Base-by-base conservation (phyloP, 1,284 basidiomycete species). In the Lentinus polychrous region DNA sequence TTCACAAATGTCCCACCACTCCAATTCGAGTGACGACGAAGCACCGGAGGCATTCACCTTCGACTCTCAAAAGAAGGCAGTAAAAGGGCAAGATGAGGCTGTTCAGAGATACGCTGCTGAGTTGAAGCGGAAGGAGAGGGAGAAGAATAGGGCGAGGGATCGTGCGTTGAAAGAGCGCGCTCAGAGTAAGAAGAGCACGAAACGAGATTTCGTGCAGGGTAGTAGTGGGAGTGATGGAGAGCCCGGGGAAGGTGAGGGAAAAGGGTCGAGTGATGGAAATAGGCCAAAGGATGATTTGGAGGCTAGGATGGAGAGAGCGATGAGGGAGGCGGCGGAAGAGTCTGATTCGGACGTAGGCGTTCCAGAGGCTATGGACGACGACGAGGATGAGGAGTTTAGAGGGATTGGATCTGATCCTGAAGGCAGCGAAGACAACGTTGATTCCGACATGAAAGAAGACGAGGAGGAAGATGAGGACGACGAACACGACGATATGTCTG, bases 41-140 rank as follows among this genome's bases (percentile, higher is more conserved):
- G 55, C 58, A 1, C 66, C 66, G 11, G 65, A 67, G 50, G 53
- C 60, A 0, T 50, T 68, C 48, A 57, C 66, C 10, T 66, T 68
- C 48, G 53, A 57, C 18, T 43, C 54, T 7, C 60, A 61, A 11
- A 65, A 62, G 48, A 57, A 56, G 34, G 43, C 54, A 14, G 65
- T 61, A 17, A 57, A 61, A 37, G 57, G 55, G 11, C 56, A 55
- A 17, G 52, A 60, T 24, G 48, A 51, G 17, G 59, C 58, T 5
- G 23, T 64, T 1, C 57, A 60, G 46, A 46, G 52, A 33, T 60
- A 59, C 48, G 54, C 61, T 37, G 55, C 58, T 3, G 53, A 52
- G 24, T 56, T 64, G 54, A 61, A 61, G 45, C 56, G 48, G 33
- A 66, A 63, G 51, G 45, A 43, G 46, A 68, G 61, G 55, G 60